Evolutionary conservation across 257 asterid species (phyloP), one percentile per base, ranked within the genome.

Genomic region (Penstemon davidsonii): DNA sequence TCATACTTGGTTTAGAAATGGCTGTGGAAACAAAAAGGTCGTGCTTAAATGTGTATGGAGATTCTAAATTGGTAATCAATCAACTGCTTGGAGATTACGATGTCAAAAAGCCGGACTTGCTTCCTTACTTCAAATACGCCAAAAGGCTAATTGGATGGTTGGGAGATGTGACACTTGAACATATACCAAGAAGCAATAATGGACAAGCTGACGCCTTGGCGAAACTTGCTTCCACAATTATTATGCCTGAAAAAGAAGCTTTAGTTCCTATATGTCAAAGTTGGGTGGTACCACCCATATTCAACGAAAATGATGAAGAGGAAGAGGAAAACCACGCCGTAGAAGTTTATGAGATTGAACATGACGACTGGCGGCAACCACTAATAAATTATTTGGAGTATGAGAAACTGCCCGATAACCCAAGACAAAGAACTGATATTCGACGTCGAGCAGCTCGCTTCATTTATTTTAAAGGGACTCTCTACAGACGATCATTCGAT

Each of bases 361-460:
- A 38, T 4, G 50, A 60, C 38, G 65, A 40, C 37, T 38, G 25
- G 58, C 36, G 58, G 4, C 58, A 53, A 7, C 65, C 25, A 3
- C 1, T 9, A 3, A 8, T 60, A 1, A 49, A 60, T 7, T 60
- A 60, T 8, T 11, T 60, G 18, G 8, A 41, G 25, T 11, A 62
- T 43, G 68, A 50, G 55, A 62, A 15, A 37, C 19, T 62, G 40
- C 40, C 38, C 9, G 38, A 43, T 62, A 37, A 62, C 25, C 55
- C 55, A 43, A 13, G 55, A 3, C 41, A 7, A 13, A 15, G n/a
- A 18, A 44, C 39, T 1, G 54, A 43, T 5, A 46, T 62, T 2
- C 52, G 68, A 25, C 11, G 55, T 0, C 43, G 44, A 4, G 15
- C 64, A 7, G 9, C 64, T 8, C 18, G 15, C 2, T 58, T 58